Base-by-base conservation (phyloP, 1,139 yeast species). In the Diutina sp. region DNA sequence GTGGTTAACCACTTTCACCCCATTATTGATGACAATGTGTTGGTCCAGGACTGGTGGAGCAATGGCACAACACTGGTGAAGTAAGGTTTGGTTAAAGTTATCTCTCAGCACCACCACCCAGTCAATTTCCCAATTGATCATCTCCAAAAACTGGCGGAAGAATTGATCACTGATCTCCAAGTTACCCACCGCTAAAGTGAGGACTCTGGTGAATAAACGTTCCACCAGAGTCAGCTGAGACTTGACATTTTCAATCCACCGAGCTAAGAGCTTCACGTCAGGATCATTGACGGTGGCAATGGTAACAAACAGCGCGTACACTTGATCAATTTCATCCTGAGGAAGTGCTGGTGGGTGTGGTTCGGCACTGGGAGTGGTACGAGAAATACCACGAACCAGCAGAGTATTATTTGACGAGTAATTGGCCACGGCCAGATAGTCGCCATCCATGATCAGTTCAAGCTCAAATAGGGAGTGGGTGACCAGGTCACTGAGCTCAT, bases 361-460 rank as follows among this genome's bases (percentile, higher is more conserved):
- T 12, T 50, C 53, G 11, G 32, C 32, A n/a, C 41, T 30, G 7
- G 53, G 53, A 18, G 53, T 50, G 41, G 18, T 38, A 7, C 53
- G 53, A 8, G 18, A 29, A 4, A 18, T n/a, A 8, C 51, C 50
- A 12, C 50, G 18, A 12, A n/a, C 51, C 18, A 18, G 32, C 21
- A 28, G 30, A n/a, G 35, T 16, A 29, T 29, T 29, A 14, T 18
- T 11, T 6, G 51, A 14, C 64, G 56, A 77, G 41, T 45, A 45
- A 28, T 45, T 45, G 29, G 44, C 30, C 28, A 54, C 29, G 12
- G 47, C 45, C 6, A 62, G 69, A 66, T 72, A 75, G 60, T 86
- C 96, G 38, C 96, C 95, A 63, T 89, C 95, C 63, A 87, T 83
- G 61, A 87, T 82, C 2, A 95, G 88, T 68, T 93, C 97, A 55